These are phyloP conservation scores for Xylaria acuta DNA, from an alignment of 495 filamentous ascomycete species.

Conservation along the genomic window DNA sequence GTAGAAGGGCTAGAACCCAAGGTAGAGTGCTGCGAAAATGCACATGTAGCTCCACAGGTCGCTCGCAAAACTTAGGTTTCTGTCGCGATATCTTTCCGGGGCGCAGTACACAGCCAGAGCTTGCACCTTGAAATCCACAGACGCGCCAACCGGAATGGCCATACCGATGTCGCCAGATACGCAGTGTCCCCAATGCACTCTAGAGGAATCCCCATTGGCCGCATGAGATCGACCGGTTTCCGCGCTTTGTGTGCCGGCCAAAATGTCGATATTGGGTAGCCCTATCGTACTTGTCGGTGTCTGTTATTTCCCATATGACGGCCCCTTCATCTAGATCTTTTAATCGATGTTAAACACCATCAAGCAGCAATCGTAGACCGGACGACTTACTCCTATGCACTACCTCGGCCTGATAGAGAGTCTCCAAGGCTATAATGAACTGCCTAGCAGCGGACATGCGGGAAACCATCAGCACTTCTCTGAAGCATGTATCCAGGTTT, in stretches of 20 bases:
- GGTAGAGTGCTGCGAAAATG: conserved; percentile 40
- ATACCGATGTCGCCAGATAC: not conserved
- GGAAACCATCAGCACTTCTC: not conserved
- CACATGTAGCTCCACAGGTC: conserved; percentile 48
- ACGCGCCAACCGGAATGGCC: not conserved
- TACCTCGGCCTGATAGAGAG: too few species aligned
- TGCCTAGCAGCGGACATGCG: not conserved
- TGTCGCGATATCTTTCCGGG: conserved; percentile 40
- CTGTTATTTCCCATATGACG: too few species aligned
- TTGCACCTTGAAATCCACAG: not conserved
- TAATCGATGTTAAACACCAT: too few species aligned
- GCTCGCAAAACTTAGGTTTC: conserved; percentile 40
- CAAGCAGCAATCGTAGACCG: too few species aligned
- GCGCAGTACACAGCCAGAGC: conserved; percentile 27
- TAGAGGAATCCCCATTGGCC: too few species aligned
- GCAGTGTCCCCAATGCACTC: too few species aligned
- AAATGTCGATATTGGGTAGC: too few species aligned
- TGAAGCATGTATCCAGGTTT: not conserved
- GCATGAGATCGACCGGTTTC: too few species aligned
- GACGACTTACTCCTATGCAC: too few species aligned
- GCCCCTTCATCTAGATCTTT: too few species aligned
- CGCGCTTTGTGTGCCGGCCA: too few species aligned
- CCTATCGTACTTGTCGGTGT: too few species aligned
- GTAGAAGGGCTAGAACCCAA: conserved; percentile 2
- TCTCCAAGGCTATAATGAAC: not conserved